Percentiles rank a stretch among this genome's conserved stretches.
Evolutionary conservation across 2,329 filamentous ascomycete genomes (phyloP).

Genomic region (Ophiognomonia clavigignenti-juglandacearum): DNA sequence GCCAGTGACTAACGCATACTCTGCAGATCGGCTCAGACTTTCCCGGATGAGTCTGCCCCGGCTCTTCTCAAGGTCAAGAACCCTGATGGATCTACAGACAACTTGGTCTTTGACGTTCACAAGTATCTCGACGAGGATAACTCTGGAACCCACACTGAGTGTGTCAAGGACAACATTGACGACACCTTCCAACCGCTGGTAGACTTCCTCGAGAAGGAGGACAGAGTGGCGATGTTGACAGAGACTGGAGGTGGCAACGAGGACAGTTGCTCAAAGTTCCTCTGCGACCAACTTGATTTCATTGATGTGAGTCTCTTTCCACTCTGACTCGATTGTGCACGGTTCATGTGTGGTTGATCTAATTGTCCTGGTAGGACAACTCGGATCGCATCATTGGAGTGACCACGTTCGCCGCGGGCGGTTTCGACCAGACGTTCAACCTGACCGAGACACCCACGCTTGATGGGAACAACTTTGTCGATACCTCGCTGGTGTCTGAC

Average conservation of each 20-base stretch:
- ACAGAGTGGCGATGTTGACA: slow-evolving; percentile 27
- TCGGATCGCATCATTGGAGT: slow-evolving; percentile 23
- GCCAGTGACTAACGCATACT: slow-evolving; percentile 1
- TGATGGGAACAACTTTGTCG: slow-evolving; percentile 12
- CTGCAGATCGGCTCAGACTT: slow-evolving; percentile 41
- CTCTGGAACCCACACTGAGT: slow-evolving; percentile 46
- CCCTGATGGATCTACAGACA: slow-evolving; percentile 48
- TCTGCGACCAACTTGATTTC: slow-evolving; percentile 25
- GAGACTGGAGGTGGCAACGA: slow-evolving; percentile 32
- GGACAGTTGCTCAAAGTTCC: slow-evolving; percentile 24
- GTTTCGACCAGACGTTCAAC: slow-evolving; percentile 21
- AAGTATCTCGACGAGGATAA: slow-evolving; percentile 56
- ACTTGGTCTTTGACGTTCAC: slow-evolving; percentile 53
- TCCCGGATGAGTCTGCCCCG: slow-evolving; percentile 43
- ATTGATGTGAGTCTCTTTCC: neutral
- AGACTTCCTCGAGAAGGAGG: slow-evolving; percentile 26
- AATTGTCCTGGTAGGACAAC: slow-evolving; percentile 17
- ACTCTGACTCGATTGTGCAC: too few species aligned
- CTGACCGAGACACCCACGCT: slow-evolving; percentile 23
- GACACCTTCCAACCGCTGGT: slow-evolving; percentile 27
- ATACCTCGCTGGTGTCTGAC: slow-evolving; percentile 15
- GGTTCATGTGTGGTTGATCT: neutral
- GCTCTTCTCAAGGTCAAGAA: slow-evolving; percentile 49
- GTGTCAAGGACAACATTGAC: slow-evolving; percentile 41
- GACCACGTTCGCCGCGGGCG: slow-evolving; percentile 22